Percentiles rank a stretch among this genome's conserved stretches.
Evolutionary conservation across 2,329 filamentous ascomycete genomes (phyloP).

Genomic region (Trichophyton benhamiae): DNA sequence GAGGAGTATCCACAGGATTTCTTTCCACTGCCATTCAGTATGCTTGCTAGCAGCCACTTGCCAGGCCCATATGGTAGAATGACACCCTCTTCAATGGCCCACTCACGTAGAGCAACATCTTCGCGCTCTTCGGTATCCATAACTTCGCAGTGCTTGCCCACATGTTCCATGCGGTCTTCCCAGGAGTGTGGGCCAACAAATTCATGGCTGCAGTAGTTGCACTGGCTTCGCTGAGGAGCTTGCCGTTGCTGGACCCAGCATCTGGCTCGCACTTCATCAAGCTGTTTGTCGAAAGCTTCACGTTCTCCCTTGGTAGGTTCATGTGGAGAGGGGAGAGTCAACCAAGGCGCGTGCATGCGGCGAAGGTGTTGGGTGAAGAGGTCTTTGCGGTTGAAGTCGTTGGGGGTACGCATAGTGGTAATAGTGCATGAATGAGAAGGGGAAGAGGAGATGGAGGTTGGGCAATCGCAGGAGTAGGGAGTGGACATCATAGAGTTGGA

Average conservation of each 20-base stretch:
- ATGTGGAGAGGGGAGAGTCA: constrained; percentile 12
- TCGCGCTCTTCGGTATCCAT: constrained; percentile 25
- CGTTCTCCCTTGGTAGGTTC: constrained; percentile 26
- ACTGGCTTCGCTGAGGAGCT: constrained; percentile 51
- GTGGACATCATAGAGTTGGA: constrained; percentile 15
- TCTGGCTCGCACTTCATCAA: constrained; percentile 44
- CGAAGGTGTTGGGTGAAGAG: constrained; percentile 79
- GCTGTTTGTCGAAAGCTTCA: constrained; percentile 37
- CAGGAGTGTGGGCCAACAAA: constrained; percentile 57
- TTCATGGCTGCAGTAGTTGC: constrained; percentile 43
- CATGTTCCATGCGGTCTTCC: constrained; percentile 79
- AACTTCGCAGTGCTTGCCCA: constrained; percentile 68
- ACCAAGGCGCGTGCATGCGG: constrained; percentile 63
- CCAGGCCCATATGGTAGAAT: constrained; percentile 15
- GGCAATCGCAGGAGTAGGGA: constrained; percentile 18
- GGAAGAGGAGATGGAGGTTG: constrained; percentile 7
- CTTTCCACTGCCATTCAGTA: not conserved
- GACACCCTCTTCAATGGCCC: constrained; percentile 29
- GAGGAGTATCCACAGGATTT: constrained; percentile 2
- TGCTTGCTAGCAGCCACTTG: constrained; percentile 13
- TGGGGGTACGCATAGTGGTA: constrained; percentile 28
- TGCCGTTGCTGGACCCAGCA: constrained; percentile 51
- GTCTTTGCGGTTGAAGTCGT: constrained; percentile 83
- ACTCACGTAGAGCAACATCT: constrained; percentile 30
- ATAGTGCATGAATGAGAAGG: constrained; percentile 3